These are phyloP conservation scores for Epithemia pelagica DNA, from an alignment of 108 stramenopile genomes.

Conservation along the genomic window DNA sequence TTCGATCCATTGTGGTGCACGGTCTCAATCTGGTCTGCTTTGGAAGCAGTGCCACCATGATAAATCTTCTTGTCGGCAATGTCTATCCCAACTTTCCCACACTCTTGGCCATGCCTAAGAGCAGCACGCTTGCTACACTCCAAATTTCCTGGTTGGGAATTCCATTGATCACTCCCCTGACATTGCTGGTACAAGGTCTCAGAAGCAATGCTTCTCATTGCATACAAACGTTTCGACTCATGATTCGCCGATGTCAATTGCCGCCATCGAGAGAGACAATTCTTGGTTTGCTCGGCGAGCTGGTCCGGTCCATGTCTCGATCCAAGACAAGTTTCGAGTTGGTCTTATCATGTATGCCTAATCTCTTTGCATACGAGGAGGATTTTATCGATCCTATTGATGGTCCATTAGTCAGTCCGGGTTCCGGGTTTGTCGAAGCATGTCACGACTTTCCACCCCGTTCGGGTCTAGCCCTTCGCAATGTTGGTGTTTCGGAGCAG, in stretches of 20 bases:
- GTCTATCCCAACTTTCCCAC: not conserved
- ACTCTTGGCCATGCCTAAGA: not conserved
- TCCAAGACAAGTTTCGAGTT: constrained; percentile 24
- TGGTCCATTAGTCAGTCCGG: not conserved
- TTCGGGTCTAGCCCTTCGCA: not conserved
- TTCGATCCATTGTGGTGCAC: not conserved
- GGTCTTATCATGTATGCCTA: not conserved
- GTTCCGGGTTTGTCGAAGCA: not conserved
- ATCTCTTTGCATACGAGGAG: not conserved
- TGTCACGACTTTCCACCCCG: not conserved
- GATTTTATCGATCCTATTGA: no score
- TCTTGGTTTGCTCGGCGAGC: constrained; percentile 15
- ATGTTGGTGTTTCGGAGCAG: not conserved
- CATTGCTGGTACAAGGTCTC: not conserved
- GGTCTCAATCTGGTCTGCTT: not conserved
- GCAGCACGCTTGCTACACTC: not conserved
- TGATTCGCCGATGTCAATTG: not conserved
- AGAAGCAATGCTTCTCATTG: not conserved
- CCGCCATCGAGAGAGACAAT: not conserved
- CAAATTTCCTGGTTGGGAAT: not conserved
- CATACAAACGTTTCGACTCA: not conserved
- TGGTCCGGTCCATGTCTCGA: constrained; percentile 59
- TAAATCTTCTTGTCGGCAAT: not conserved
- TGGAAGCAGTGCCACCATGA: not conserved
- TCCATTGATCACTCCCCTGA: not conserved